Conservation (phyloP, 495 filamentous ascomycete genomes). For the Sordaria brevicollis region DNA sequence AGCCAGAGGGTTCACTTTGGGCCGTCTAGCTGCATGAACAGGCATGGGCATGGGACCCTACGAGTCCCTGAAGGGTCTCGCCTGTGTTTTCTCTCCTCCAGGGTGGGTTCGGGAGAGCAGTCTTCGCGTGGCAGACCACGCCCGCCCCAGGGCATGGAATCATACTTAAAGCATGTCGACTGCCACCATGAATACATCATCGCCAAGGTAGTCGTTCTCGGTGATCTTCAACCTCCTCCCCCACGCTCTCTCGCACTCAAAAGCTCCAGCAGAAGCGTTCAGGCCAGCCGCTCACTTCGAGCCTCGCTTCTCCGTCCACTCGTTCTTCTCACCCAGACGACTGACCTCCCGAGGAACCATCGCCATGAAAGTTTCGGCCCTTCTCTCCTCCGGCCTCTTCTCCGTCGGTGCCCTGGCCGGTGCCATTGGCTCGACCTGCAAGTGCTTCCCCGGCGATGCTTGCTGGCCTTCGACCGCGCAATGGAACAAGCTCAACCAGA, state of each 20-base stretch:
- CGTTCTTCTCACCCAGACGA: not conserved
- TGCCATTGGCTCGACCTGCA: conserved; percentile 24
- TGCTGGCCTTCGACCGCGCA: conserved; percentile 32
- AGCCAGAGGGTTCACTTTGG: not conserved
- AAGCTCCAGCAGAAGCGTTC: not conserved
- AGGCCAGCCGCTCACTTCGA: not conserved
- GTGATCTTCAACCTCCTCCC: not conserved
- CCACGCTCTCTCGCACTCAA: not conserved
- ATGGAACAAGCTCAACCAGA: conserved; percentile 36
- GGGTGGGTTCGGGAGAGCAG: not conserved
- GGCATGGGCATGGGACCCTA: not conserved
- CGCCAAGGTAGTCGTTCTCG: not conserved
- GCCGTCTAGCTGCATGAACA: not conserved
- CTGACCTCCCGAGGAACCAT: not conserved
- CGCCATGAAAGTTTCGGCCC: conserved; percentile 10
- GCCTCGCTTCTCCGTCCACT: not conserved
- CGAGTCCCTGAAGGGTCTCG: not conserved
- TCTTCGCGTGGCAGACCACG: not conserved
- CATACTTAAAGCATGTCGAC: not conserved
- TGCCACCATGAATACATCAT: not conserved
- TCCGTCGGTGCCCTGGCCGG: conserved; percentile 5
- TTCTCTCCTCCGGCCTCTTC: conserved; percentile 12
- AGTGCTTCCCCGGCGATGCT: conserved; percentile 40
- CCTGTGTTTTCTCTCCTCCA: not conserved
- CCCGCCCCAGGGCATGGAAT: not conserved